Evolutionary conservation across 805 yeast species (phyloP).

Genomic region (Saccharomycopsis sp.): DNA sequence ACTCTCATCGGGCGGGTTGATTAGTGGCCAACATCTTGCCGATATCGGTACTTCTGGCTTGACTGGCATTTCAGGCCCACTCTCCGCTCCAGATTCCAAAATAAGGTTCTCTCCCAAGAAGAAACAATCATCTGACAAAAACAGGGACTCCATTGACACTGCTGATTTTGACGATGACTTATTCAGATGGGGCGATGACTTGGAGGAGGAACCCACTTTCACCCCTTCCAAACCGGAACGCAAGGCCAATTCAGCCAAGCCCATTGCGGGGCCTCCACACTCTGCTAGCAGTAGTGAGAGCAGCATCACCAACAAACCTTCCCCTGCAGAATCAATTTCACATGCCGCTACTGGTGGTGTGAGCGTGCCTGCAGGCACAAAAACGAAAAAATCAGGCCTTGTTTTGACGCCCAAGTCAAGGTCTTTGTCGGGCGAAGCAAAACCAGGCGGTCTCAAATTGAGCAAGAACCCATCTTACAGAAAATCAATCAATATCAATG

Average conservation of each 20-base stretch:
- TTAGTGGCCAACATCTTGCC: neutral
- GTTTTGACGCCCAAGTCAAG: constrained; percentile 1
- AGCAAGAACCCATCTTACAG: constrained; percentile 8
- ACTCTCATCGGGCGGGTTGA: constrained; percentile 8
- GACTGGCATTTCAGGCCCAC: neutral
- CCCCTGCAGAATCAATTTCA: neutral
- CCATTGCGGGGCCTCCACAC: constrained; percentile 3
- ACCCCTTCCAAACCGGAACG: constrained; percentile 6
- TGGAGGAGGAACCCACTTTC: constrained; percentile 1
- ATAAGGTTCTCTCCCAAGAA: constrained; percentile 3
- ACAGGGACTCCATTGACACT: constrained; percentile 1
- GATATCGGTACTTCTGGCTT: neutral
- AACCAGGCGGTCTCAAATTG: constrained; percentile 4
- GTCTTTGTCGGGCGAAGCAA: neutral
- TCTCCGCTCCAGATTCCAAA: constrained; percentile 1
- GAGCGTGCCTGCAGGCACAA: neutral
- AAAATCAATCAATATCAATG: constrained; percentile 13
- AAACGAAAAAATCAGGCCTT: neutral
- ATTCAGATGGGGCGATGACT: constrained; percentile 10
- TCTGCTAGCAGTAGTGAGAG: too few species aligned
- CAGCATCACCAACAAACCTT: constrained; percentile 3
- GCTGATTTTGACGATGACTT: constrained; percentile 5
- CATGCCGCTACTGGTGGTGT: too few species aligned
- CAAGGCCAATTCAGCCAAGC: too few species aligned
- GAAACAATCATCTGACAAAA: neutral